Evolutionary conservation across 1,284 basidiomycete genomes (phyloP), one percentile per base, ranked within the genome.

Genomic region (Rhodotorula sp.): DNA sequence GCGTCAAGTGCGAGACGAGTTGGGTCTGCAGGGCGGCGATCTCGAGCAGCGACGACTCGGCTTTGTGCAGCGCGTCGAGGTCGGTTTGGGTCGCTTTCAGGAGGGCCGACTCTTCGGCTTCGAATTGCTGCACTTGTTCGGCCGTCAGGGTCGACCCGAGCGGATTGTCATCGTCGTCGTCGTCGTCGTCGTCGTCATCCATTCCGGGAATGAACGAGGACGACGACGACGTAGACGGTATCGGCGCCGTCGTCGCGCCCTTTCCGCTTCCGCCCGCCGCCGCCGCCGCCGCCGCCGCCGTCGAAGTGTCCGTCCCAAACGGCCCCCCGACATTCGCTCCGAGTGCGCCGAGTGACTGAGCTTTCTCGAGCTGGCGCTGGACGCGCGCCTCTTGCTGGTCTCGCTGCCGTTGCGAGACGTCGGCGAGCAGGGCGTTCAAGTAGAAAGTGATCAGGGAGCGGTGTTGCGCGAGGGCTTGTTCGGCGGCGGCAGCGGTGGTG

Each of bases 11-110:
- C 23, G 87, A 85, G 68, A 94, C 87, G 75, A 97, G 85, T 81
- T 95, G 91, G 83, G 90, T 90, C 83, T 97, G 93, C 70, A 97
- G 83, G 59, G 90, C 87, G 79, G 91, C 91, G 79, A 97, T 97
- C 80, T 95, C 93, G 84, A 92, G 85, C 71, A 96, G 82, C 58
- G 91, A 88, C 60, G 90, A 87, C 80, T 96, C 93, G 29, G 93
- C 93, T 80, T 90, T 89, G 80, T 93, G 90, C 63, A 96, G 90
- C 8, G 91, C 89, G 76, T 89, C 90, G 34, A 96, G 84, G 21
- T 90, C 91, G 77, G 91, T 88, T 80, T 94, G 90, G 43, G 92
- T 90, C 58, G 87, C 87, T 76, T 89, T 88, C 67, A 96, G 83
- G 67, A 96, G 89, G 73, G 87, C 88, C 47, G 91, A 91, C 76